Conservation (phyloP, 202 grass and related monocot genomes). For the Zoysia matrella region DNA sequence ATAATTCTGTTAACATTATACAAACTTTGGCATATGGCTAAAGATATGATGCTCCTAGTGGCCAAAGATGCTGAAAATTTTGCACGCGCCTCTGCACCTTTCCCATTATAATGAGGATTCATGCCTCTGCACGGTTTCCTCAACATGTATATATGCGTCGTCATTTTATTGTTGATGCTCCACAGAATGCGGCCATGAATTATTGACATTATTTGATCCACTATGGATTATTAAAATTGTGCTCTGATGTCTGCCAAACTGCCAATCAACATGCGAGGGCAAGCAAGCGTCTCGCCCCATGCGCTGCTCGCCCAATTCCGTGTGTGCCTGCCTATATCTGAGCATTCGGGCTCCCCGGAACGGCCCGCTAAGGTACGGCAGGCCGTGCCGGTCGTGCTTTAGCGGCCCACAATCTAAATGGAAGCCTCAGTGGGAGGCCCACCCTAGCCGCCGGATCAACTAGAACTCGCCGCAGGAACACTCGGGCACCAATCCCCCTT, state of each 20-base stretch:
- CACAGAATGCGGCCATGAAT: background rate
- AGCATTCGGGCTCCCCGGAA: no score
- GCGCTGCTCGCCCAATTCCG: constrained; percentile 21
- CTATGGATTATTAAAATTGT: constrained; percentile 24
- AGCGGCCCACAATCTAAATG: no score
- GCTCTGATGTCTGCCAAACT: constrained; percentile 23
- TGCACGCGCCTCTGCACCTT: background rate
- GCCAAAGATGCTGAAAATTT: constrained; percentile 28
- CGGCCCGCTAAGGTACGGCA: no score
- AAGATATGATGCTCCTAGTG: background rate
- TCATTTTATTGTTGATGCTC: background rate
- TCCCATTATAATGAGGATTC: constrained; percentile 26
- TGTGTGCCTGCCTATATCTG: no score
- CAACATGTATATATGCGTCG: background rate
- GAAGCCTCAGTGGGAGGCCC: no score
- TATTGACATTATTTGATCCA: constrained; percentile 37
- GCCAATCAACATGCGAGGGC: constrained; percentile 15
- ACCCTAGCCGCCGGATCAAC: no score
- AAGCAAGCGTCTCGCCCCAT: constrained; percentile 25
- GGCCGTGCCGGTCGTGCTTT: no score
- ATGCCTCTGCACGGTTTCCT: background rate
- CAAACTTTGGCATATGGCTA: background rate
- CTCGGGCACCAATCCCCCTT: no score
- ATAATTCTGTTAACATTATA: background rate
- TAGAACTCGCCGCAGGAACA: no score